A percentile compares a stretch with the other conserved stretches of the same genome.
Conservation (phyloP, 2,329 filamentous ascomycete species). For the Xylariaceae sp. region DNA sequence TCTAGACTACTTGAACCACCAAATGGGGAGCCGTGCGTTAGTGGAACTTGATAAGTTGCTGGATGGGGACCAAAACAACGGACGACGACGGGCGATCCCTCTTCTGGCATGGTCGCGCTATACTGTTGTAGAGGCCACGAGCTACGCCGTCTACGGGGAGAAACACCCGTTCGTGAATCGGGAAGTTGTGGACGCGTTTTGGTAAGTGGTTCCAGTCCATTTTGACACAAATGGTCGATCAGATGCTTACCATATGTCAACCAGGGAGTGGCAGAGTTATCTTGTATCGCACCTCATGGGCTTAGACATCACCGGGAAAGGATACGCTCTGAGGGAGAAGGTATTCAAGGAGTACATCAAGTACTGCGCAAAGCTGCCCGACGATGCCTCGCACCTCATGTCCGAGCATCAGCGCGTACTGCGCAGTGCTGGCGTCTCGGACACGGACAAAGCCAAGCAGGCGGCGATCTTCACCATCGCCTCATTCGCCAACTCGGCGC, state of each 20-base stretch:
- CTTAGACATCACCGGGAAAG: not conserved
- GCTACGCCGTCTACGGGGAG: not conserved
- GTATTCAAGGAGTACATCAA: slow-evolving; percentile 1
- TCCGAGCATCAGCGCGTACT: slow-evolving; percentile 9
- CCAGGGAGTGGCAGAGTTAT: not conserved
- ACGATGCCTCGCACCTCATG: not conserved
- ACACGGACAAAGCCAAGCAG: slow-evolving; percentile 6
- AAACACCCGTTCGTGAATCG: not conserved
- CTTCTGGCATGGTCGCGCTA: not conserved
- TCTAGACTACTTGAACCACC: not conserved
- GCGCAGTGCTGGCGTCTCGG: slow-evolving; percentile 3
- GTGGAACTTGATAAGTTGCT: not conserved
- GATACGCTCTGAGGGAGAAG: slow-evolving; percentile 1
- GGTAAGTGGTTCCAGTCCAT: not conserved
- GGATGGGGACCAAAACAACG: not conserved
- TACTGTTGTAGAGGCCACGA: not conserved
- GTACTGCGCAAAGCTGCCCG: not conserved
- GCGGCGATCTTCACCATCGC: slow-evolving; percentile 37
- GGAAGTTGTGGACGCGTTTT: not conserved
- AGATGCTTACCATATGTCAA: not conserved
- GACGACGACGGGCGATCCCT: not conserved
- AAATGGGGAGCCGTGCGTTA: slow-evolving; percentile 1
- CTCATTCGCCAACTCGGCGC: slow-evolving; percentile 50
- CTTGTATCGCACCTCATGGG: slow-evolving; percentile 1
- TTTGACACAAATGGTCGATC: not conserved